phyloP scores from a whole-genome alignment of 179 eudicot genomes.

The Beta lomatogona region DNA sequence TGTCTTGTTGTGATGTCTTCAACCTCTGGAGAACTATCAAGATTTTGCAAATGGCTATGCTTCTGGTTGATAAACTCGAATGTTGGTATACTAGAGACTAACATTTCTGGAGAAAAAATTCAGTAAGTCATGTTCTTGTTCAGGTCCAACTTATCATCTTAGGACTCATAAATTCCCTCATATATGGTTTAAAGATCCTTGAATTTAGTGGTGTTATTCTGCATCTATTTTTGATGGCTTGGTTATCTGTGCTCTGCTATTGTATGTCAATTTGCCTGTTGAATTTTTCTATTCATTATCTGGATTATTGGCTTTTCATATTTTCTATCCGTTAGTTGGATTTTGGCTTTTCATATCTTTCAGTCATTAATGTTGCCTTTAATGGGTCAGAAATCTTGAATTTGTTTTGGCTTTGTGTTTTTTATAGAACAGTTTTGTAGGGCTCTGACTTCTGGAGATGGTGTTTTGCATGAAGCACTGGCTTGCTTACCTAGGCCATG shows the following conservation, averaged over 20 bases:
- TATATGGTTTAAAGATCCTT: not conserved
- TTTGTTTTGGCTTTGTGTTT: not conserved
- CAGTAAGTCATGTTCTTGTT: not conserved
- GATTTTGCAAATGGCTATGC: not conserved
- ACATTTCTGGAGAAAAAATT: not conserved
- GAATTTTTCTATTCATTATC: not conserved
- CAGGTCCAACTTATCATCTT: not conserved
- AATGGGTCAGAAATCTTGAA: not conserved
- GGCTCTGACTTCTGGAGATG: not conserved
- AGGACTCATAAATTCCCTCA: not conserved
- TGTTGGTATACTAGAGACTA: not conserved
- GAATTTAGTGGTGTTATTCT: not conserved
- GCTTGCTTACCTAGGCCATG: not conserved
- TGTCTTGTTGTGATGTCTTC: not conserved
- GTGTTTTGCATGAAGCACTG: not conserved
- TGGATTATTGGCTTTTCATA: not conserved
- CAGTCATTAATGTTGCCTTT: not conserved
- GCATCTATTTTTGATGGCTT: not conserved
- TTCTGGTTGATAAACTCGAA: not conserved
- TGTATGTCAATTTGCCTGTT: not conserved
- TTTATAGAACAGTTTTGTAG: not conserved
- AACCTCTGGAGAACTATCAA: not conserved
- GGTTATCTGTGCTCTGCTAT: not conserved
- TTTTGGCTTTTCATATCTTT: not conserved
- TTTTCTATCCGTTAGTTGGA: not conserved